These are phyloP conservation scores for Crithidia sp. DNA, from an alignment of 208 protist species.

Conservation along the genomic window DNA sequence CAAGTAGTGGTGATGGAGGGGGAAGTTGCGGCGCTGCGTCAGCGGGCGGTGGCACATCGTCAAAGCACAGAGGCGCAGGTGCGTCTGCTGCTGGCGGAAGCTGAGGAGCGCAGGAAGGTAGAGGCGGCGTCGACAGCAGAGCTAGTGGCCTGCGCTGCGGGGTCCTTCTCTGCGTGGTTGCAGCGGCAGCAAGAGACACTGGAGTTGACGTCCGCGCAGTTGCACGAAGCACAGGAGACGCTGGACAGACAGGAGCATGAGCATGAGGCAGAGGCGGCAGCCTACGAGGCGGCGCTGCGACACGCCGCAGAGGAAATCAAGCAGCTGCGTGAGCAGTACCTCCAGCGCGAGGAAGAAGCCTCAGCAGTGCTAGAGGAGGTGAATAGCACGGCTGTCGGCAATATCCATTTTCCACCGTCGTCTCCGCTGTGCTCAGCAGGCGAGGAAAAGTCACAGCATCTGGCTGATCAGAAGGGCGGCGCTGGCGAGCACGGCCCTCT, in stretches of 20 bases:
- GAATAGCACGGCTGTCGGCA: not conserved
- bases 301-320: conserved; percentile 42
- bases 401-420: not conserved
- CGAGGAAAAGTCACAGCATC: not conserved
- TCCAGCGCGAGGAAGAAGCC: not conserved
- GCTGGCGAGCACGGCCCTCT: too few relatives aligned
- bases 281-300: conserved; percentile 40
- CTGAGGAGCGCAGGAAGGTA: conserved; percentile 1
- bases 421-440: not conserved
- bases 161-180: not conserved
- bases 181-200: conserved; percentile 1
- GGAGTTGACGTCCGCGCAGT: not conserved
- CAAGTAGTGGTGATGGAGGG: conserved; percentile 18
- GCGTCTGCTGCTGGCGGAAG: conserved; percentile 15
- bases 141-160: not conserved
- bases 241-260: conserved; percentile 24
- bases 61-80: conserved; percentile 7
- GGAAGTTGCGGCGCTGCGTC: conserved; percentile 22
- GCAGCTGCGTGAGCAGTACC: conserved; percentile 21
- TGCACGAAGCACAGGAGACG: not conserved
- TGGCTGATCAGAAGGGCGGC: too few relatives aligned
- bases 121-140: not conserved
- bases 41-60: not conserved
- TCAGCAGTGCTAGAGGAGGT: not conserved
- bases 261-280: conserved; percentile 20